Percentiles rank a stretch among this genome's conserved stretches.
Conservation (phyloP, 768 basidiomycete species). For the Suillus cothurnatus region DNA sequence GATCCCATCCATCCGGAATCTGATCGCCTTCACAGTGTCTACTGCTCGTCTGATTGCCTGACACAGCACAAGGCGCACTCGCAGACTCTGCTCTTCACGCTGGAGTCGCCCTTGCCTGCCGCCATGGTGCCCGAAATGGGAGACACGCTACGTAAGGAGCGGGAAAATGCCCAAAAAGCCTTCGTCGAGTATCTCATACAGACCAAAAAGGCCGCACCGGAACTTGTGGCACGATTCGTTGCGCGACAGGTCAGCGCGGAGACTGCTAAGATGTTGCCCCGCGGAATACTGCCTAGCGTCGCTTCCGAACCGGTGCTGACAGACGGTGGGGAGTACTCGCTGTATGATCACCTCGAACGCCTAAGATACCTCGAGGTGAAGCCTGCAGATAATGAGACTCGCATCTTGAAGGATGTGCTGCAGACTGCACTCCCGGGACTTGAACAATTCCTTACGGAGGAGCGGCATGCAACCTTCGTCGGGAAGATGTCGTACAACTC, state of each 20-base stretch:
- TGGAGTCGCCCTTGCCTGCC: constrained; percentile 60
- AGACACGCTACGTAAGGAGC: constrained; percentile 40
- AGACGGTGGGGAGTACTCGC: constrained; percentile 54
- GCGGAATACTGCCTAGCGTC: constrained; percentile 20
- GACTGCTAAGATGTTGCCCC: constrained; percentile 53
- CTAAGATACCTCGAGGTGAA: constrained; percentile 65
- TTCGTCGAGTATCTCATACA: constrained; percentile 59
- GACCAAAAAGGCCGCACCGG: constrained; percentile 45
- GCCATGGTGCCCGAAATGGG: constrained; percentile 36
- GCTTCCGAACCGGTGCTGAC: constrained; percentile 31
- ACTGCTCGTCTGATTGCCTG: constrained; percentile 76
- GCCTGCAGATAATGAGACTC: constrained; percentile 49
- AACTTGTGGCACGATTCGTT: constrained; percentile 72
- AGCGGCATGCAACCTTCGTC: constrained; percentile 58
- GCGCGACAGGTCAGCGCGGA: constrained; percentile 71
- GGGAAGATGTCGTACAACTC: constrained; percentile 80
- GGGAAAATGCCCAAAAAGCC: constrained; percentile 60
- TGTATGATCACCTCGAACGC: constrained; percentile 79
- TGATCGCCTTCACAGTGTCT: constrained; percentile 60
- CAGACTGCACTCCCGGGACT: constrained; percentile 67
- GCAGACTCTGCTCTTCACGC: constrained; percentile 71
- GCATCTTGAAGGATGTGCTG: constrained; percentile 56
- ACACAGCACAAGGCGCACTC: constrained; percentile 56
- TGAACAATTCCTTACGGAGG: constrained; percentile 68
- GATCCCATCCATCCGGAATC: constrained; percentile 46